Evolutionary conservation across 2,329 filamentous ascomycete genomes (phyloP), one percentile per base, ranked within the genome.

Genomic region (Penicillium hordei): DNA sequence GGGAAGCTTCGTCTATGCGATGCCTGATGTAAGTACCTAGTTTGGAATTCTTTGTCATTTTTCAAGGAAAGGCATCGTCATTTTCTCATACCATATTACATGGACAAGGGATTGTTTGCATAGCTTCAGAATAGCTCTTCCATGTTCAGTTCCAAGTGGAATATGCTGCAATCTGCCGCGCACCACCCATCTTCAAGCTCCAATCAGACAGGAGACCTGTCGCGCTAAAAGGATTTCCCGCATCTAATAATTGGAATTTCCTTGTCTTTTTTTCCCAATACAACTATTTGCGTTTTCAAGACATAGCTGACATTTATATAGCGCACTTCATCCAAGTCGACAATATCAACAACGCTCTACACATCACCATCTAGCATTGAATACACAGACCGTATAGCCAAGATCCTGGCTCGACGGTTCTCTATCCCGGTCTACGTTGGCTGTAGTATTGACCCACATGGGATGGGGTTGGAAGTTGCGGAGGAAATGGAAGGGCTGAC

Each of bases 401-500:
- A 90, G 73, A 82, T 96, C 2, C 76, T 97, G 15, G 90, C 89
- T n/a, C 85, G 86, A 53, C 88, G 85, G 65, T 84, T 87, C 29
- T 79, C 82, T 33, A 84, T 86, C 61, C 92, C 92, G 0, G 87
- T 90, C n/a, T 97, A 97, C 72, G 90, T 97, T 19, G 90, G 90
- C 23, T 95, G 90, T 71, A 96, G 92, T 34, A 86, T 95, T 68
- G 91, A 88, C 64, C 86, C 97, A 62, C 84, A 84, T 15, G 86
- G 82, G 2, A 84, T 92, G 68, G 91, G 91, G 10, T 89, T 91
- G 21, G 89, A 86, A 0, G 86, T 93, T 7, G 93, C 97, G 71
- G 94, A 97, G 79, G 93, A 97, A 78, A 93, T 97, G 86, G 91
- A 93, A 70, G 91, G 89, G 0, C 88, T 97, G 67, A 86, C 84